Base-by-base conservation (phyloP, 345 rosid genomes). In the Citropsis articulata region DNA sequence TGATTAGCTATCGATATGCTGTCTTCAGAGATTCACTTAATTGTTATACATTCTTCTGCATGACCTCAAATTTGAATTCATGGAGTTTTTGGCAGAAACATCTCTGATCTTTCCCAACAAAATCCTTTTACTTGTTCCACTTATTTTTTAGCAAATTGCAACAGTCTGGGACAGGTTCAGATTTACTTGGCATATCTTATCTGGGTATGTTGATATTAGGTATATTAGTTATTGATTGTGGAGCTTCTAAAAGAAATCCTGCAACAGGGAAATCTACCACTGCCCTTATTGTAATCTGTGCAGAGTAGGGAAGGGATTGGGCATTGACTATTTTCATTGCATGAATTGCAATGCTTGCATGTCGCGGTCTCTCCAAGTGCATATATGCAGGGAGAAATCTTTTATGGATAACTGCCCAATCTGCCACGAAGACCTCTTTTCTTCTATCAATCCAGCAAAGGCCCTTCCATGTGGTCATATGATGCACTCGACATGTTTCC, bases 291-390 rank as follows among this genome's bases (percentile, higher is more conserved):
- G 96, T 84, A 94, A 94, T 81, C 87, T 94, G 71, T 94, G 98
- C 78, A 88, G 96, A 62, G 72, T 94, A 14, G 98, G 98, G 77
- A 91, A 90, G 86, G 97, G 97, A 73, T 86, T 94, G 77, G 96
- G 92, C 53, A 80, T 90, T 68, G 92, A 91, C 76, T 93, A 88
- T 81, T 93, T 91, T 66, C 97, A 93, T 77, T 93, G 98, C 89
- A 93, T 94, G 97, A 90, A 83, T 57, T 92, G 98, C 91, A 93
- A 94, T 79, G 97, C 91, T 72, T 93, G 98, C 84, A 88, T 94
- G 97, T 79, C 93, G 25, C 60, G 66, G 70, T 81, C 88, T 70
- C 86, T 93, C 56, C 78, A 75, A 6, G 83, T 76, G 53, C 98
- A 94, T 69, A 56, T 78, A 73, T 93, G 97, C 82, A 84, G 90